A percentile compares a stretch with the other conserved stretches of the same genome.
Conservation (phyloP, 2,329 filamentous ascomycete genomes). For the Pseudogymnoascus sp. region DNA sequence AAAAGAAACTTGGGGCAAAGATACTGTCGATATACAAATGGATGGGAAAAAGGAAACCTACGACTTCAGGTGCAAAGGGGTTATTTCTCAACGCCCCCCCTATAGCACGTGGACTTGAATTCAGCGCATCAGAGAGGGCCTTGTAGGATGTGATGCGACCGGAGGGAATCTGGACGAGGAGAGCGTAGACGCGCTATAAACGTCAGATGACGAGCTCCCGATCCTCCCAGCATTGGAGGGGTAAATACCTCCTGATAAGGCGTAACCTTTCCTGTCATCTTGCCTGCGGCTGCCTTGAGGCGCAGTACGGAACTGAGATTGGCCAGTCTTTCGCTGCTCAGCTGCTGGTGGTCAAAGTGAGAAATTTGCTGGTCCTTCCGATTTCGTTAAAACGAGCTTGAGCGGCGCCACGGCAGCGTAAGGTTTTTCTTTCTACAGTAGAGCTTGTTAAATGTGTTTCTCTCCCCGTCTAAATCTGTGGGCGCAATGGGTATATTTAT, state of each 20-base stretch:
- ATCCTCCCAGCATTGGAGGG: background rate
- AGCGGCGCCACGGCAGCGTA: background rate
- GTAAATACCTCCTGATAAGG: background rate
- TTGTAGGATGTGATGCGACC: conserved; percentile 54
- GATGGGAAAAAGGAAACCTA: conserved; percentile 22
- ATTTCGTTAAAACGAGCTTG: too few relatives aligned
- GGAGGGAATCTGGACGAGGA: conserved; percentile 50
- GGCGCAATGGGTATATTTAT: background rate
- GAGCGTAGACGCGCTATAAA: conserved; percentile 39
- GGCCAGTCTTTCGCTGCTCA: background rate
- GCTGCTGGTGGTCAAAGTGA: background rate
- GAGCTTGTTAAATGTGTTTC: too few relatives aligned
- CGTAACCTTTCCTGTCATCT: background rate
- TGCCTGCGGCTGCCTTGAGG: background rate
- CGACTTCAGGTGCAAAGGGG: conserved; percentile 53
- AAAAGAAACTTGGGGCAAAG: background rate
- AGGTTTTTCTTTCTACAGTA: background rate
- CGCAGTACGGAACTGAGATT: background rate
- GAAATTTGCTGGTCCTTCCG: background rate
- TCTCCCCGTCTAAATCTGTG: background rate
- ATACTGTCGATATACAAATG: background rate
- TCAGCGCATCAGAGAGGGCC: conserved; percentile 45
- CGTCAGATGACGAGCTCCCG: background rate
- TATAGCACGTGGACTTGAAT: conserved; percentile 53
- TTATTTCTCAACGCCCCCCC: conserved; percentile 52